Evolutionary conservation across 352 stramenopile species (phyloP), one percentile per base, ranked within the genome.

Genomic region (Sclerospora graminicola): DNA sequence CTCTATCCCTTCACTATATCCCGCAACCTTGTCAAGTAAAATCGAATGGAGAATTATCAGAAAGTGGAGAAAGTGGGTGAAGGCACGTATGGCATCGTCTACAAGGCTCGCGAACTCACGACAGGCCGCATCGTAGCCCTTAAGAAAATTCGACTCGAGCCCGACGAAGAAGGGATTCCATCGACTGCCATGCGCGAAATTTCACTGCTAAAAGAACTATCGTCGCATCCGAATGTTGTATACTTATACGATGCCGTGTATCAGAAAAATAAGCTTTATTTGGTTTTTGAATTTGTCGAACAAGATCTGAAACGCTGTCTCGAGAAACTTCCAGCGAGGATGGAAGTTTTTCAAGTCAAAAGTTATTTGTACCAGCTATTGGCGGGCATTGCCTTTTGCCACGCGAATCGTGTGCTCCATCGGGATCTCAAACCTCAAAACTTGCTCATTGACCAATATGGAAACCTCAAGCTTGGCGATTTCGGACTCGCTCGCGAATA

Each of bases 401-500:
- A 99, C 69, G 81, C 82, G 26, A 94, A 97, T 57, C 82, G 94
- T 30, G 93, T 98, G 43, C 66, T 99, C 26, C 95, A 99, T 66
- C 84, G 95, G 26, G 95, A 99, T 60, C 75, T 99, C 54, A 99
- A 99, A 70, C 93, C 95, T 14, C 94, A 98, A 60, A 99, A 99
- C 66, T 55, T 97, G 45, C 78, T 96, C 20, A 82, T 97, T 41
- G 80, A 95, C 45, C 53, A 75, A 35, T 73, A 93, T 44, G 76
- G 84, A 5, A 82, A 82, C 63, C 69, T 97, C 29, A 96, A 96
- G 60, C 59, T 97, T 1, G 86, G 86, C 1, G 89, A 97, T 52
- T 97, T 97, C 60, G 88, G 89, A 5, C 74, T 97, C 13, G 89
- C 89, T 13, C 70, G 90, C 8, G 77, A 90, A 15, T 95, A 93